phyloP scores from a whole-genome alignment of 257 asterid genomes.

The Plantago ovata region DNA sequence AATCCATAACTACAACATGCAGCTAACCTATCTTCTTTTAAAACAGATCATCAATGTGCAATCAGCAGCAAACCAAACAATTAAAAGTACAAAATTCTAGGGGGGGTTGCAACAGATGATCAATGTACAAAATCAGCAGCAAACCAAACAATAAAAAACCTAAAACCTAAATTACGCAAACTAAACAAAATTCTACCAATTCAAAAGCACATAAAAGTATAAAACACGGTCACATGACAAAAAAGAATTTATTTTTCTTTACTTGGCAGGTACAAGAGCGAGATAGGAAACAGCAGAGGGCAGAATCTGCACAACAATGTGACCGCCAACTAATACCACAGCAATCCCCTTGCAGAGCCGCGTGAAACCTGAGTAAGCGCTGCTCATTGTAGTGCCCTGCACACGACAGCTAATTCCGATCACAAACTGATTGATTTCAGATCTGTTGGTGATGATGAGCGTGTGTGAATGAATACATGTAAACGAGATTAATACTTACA shows the following conservation, averaged over 20 bases:
- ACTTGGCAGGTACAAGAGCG: conserved; percentile 97
- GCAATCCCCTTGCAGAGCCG: conserved; percentile 84
- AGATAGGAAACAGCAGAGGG: conserved; percentile 75
- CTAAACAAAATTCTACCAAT: neutral
- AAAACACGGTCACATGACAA: neutral
- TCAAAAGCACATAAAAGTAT: too few relatives aligned
- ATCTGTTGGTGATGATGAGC: conserved; percentile 26
- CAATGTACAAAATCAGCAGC: too few relatives aligned
- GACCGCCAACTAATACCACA: conserved; percentile 78
- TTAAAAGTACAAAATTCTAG: too few relatives aligned
- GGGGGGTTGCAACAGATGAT: too few relatives aligned
- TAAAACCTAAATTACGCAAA: too few relatives aligned
- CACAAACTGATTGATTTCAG: conserved; percentile 7
- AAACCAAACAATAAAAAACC: too few relatives aligned
- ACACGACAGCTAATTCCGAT: conserved; percentile 33
- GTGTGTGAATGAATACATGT: too few relatives aligned
- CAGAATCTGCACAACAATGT: conserved; percentile 63
- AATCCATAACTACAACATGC: too few relatives aligned
- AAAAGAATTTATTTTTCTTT: conserved; percentile 2
- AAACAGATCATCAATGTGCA: too few relatives aligned
- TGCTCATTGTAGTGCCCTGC: conserved; percentile 37
- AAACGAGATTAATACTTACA: too few relatives aligned
- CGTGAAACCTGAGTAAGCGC: conserved; percentile 63
- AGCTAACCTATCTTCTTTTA: too few relatives aligned
- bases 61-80: too few relatives aligned